Base-by-base conservation (phyloP, 2,329 filamentous ascomycete species). In the Paecilomyces sp. region DNA sequence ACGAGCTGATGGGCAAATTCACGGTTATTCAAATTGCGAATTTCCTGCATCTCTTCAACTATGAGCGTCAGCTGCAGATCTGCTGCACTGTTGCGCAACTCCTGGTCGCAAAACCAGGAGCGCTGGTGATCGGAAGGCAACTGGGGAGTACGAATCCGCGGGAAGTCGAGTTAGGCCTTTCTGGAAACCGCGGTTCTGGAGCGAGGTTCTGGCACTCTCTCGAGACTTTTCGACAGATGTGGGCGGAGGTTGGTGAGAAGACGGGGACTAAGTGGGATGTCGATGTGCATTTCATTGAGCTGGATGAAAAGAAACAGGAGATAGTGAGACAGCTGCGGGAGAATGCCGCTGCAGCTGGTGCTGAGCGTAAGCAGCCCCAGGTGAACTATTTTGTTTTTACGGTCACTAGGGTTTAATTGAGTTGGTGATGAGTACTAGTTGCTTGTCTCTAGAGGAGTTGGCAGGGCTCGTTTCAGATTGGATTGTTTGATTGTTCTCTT, bases 31-130 rank as follows among this genome's bases (percentile, higher is more conserved):
- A 79, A 56, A 65, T 74, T 34, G 68, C 69, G 24, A 66, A 75
- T 59, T 69, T 79, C 7, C 74, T 79, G 60, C 76, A 79, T 58
- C 67, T 77, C 22, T 79, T 79, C 65, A 65, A 66, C n/a, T 68
- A 71, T 55, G 68, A 72, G 2, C 64, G 72, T 55, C 74, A 78
- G 57, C 65, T 68, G 11, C 31, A 60, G 12, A 58, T 58, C 9
- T 56, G 58, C n/a, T 60, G 56, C 34, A 25, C 41, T 12, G 55
- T 69, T 61, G 66, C 64, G 9, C 30, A 57, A 50, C 60, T 66
- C 12, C 63, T 66, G 15, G 57, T 28, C 12, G 60, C 61, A 11
- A 51, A 51, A 8, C 47, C 47, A 3, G 59, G 60, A 2, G 60
- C 58, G 5, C 50, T 71, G 51, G 61, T 71, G 28, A 60, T 68